These are phyloP conservation scores for Tuber microsphaerosporum DNA, from an alignment of 495 filamentous ascomycete species.

Conservation along the genomic window DNA sequence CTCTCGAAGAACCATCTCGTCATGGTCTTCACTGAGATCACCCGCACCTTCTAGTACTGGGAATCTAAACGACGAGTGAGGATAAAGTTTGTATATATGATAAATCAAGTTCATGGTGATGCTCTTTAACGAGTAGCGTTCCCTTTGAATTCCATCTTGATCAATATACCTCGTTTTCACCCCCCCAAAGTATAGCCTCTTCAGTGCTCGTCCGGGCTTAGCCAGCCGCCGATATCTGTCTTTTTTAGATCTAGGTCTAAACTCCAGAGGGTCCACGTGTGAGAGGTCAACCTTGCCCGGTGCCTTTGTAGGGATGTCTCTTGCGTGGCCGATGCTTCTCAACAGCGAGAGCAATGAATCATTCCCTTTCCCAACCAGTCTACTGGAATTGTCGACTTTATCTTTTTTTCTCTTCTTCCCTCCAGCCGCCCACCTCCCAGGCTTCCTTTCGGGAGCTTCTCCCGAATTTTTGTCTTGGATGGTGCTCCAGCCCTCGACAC, in stretches of 20 bases:
- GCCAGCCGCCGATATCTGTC: background rate
- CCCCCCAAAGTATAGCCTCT: background rate
- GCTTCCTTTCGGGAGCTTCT: background rate
- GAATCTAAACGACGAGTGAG: slow-evolving; percentile 2
- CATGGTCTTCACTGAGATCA: background rate
- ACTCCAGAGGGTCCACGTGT: slow-evolving; percentile 12
- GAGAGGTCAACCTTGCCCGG: slow-evolving; percentile 25
- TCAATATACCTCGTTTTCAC: background rate
- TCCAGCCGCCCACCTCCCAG: background rate
- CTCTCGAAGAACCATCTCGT: slow-evolving; percentile 40
- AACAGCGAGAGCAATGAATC: slow-evolving; percentile 14
- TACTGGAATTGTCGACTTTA: background rate
- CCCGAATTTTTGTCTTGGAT: background rate
- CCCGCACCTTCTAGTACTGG: background rate
- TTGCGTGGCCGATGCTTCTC: slow-evolving; percentile 11
- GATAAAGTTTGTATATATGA: slow-evolving; percentile 12
- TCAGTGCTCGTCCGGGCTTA: background rate
- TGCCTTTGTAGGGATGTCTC: slow-evolving; percentile 4
- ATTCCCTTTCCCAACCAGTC: slow-evolving; percentile 2
- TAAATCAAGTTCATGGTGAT: slow-evolving; percentile 25
- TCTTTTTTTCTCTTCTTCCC: background rate
- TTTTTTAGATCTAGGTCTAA: background rate
- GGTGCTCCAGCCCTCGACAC: background rate
- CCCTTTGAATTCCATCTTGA: background rate
- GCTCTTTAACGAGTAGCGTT: slow-evolving; percentile 15